Evolutionary conservation across 495 filamentous ascomycete genomes (phyloP).

Genomic region (Penicillium macrosclerotiorum): DNA sequence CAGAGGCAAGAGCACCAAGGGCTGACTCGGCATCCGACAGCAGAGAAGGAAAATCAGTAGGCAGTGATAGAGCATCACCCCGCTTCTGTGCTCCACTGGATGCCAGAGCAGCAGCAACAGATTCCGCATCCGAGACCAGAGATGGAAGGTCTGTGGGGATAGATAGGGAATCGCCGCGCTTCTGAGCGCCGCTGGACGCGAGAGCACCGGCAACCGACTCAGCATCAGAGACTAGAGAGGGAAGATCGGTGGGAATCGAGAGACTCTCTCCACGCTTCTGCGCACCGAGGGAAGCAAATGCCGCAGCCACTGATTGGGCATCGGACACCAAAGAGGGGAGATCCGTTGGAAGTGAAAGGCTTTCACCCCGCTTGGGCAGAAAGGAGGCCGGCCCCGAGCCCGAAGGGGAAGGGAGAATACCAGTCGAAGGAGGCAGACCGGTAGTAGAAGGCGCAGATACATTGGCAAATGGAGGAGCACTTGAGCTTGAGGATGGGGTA

Average conservation of each 20-base stretch:
- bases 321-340: conserved; percentile 4
- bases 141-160: conserved; percentile 18
- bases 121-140: conserved; percentile 11
- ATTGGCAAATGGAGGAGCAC: conserved; percentile 4
- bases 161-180: conserved; percentile 11
- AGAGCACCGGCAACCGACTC: conserved; percentile 3
- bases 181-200: conserved; percentile 4
- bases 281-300: conserved; percentile 4
- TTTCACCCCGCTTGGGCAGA: neutral
- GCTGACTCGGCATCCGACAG: conserved; percentile 9
- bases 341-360: conserved; percentile 4
- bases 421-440: neutral
- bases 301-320: conserved; percentile 3
- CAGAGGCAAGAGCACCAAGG: conserved; percentile 6
- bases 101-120: conserved; percentile 5
- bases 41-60: conserved; percentile 9
- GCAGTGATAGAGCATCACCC: conserved; percentile 4
- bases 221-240: conserved; percentile 9
- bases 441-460: conserved; percentile 3
- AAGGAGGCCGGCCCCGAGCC: conserved; percentile 3
- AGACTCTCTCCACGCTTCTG: conserved; percentile 7
- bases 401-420: neutral
- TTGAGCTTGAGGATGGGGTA: too few relatives aligned
- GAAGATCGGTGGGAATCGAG: conserved; percentile 5
- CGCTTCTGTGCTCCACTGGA: conserved; percentile 16